phyloP scores from a whole-genome alignment of 1,139 yeast genomes.

The Kodamaea derodonti region DNA sequence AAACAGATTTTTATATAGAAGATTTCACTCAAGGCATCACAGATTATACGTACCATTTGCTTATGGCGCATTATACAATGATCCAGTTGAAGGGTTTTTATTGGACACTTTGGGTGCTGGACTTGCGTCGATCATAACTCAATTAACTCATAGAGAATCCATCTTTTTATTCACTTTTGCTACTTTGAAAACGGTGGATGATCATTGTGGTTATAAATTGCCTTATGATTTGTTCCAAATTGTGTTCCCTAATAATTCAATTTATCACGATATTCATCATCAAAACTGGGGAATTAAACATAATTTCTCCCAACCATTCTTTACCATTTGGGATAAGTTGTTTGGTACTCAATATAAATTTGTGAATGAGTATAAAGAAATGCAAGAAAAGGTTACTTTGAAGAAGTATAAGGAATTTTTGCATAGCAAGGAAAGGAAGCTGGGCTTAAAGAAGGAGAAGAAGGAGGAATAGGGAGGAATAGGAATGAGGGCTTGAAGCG shows the following conservation, averaged over 20 bases:
- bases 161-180: slow-evolving; percentile 76
- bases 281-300: slow-evolving; percentile 93
- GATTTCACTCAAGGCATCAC: slow-evolving; percentile 93
- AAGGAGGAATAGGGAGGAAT: slow-evolving; percentile 6
- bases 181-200: slow-evolving; percentile 94
- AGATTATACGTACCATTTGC: slow-evolving; percentile 94
- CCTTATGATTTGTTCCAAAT: slow-evolving; percentile 90
- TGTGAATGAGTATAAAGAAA: slow-evolving; percentile 52
- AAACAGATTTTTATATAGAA: slow-evolving; percentile 68
- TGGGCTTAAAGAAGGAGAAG: slow-evolving; percentile 3
- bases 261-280: slow-evolving; percentile 96
- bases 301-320: slow-evolving; percentile 95
- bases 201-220: slow-evolving; percentile 92
- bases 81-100: slow-evolving; percentile 88
- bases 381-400: slow-evolving; percentile 58
- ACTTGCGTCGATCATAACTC: slow-evolving; percentile 60
- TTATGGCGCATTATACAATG: slow-evolving; percentile 91
- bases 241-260: slow-evolving; percentile 89
- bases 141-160: slow-evolving; percentile 72
- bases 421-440: slow-evolving; percentile 29
- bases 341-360: slow-evolving; percentile 72
- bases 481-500: no score
- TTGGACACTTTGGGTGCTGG: slow-evolving; percentile 94
- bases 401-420: slow-evolving; percentile 61
- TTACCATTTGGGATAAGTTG: slow-evolving; percentile 83